phyloP scores from a whole-genome alignment of 768 basidiomycete species.

The Galerina marginata region DNA sequence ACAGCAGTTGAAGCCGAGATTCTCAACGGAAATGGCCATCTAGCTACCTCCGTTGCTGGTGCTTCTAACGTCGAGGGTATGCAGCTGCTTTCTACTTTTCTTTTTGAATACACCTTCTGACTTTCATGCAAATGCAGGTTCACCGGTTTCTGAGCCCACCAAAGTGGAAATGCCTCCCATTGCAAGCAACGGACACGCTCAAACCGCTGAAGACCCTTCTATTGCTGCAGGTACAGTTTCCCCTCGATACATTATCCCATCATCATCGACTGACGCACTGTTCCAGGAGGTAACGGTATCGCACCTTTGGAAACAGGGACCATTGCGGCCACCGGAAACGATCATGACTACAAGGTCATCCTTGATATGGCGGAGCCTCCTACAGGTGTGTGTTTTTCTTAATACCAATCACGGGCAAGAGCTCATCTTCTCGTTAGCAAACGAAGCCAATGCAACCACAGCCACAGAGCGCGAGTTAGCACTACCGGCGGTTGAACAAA shows the following conservation, averaged over 20 bases:
- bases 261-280: background rate
- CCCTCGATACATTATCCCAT: too few species aligned
- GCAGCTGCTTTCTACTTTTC: too few species aligned
- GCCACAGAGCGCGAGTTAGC: too few species aligned
- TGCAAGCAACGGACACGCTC: background rate
- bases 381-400: background rate
- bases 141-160: background rate
- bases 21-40: conserved; percentile 5
- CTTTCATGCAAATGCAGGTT: too few species aligned
- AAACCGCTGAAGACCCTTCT: background rate
- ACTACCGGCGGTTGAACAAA: too few species aligned
- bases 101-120: too few species aligned
- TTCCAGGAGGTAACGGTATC: background rate
- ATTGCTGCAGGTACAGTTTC: background rate
- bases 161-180: background rate
- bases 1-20: background rate
- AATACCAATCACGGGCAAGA: background rate
- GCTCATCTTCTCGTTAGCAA: too few species aligned
- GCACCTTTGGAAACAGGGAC: background rate
- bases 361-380: background rate
- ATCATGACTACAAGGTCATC: background rate
- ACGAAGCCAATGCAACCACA: too few species aligned
- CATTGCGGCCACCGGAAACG: background rate
- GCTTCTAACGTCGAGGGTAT: too few species aligned
- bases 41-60: background rate